Base-by-base conservation (phyloP, 495 filamentous ascomycete species). In the Penicillium samsonianum region DNA sequence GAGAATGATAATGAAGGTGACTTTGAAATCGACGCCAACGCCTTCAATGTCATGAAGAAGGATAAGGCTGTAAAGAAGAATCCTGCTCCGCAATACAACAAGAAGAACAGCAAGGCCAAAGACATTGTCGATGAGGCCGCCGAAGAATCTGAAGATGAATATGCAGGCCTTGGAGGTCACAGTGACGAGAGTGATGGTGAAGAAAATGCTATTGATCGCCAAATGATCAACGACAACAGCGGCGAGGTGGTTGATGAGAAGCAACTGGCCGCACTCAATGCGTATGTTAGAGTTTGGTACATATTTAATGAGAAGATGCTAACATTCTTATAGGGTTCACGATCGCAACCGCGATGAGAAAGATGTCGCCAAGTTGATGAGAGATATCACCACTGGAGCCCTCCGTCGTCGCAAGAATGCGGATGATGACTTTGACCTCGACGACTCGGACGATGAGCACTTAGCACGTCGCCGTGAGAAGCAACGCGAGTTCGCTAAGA, bases 81-180 rank as follows among this genome's bases (percentile, higher is more conserved):
- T 59, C 66, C 73, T 23, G 60, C 58, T 50, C 71, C 73, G 20
- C 73, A 76, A 8, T 96, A 90, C 61, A 82, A 96, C 69, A 94
- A 89, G 75, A 90, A 87, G 64, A 94, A 87, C 67, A 95, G 90
- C 72, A 89, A 91, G 64, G 92, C 91, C 0, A 91, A 86, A 54
- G 86, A 87, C 14, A 90, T 96, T 78, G 77, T 99, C 17, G 83
- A 98, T 58, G 94, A 98, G 59, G 90, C 94, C 64, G 94, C 94
- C 38, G 90, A 94, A 63, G 94, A 99, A 76, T 98, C 95, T 1
- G 95, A 98, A 68, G 94, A 99, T 68, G 94, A 99, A 70, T 99
- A 96, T 67, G 94, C 92, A 31, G 95, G 95, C 2, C 78, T 98
- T 40, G 95, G 95, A 45, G 94, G 94, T 41, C 88, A 81, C 4